Evolutionary conservation across 116 monocot species (phyloP), one percentile per base, ranked within the genome.

Genomic region (Trichopus zeylanicus): DNA sequence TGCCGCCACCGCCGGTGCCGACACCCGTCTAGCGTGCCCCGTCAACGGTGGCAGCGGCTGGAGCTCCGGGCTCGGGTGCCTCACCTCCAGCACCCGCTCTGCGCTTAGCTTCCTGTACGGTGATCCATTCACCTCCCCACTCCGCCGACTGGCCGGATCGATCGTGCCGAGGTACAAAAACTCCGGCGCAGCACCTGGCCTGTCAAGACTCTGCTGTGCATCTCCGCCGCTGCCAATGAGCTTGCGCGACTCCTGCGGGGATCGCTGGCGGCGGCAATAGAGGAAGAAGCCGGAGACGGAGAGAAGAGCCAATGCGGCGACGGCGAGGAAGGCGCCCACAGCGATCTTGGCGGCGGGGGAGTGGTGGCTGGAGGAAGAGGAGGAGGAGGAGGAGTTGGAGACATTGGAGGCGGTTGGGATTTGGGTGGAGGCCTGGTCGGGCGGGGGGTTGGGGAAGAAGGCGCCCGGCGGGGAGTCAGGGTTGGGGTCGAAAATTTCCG

Each of bases 91-190:
- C 19, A 31, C 60, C 58, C 79, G 25, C 34, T 70, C 81, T 34
- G 78, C 68, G 19, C 78, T 48, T 3, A 81, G 72, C 76, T 81
- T 95, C 71, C 76, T 67, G 67, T 81, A 73, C 5, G 94, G 78
- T 30, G 93, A 86, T n/a, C 56, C 74, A 37, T 56, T 65, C 4
- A 28, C 55, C 26, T 60, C 59, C 31, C 19, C 63, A 12, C 26
- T 62, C 22, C 61, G 61, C 59, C 67, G 31, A 24, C 46, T 49
- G 12, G 46, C 33, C 25, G 85, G 75, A 59, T 80, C 87, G 32
- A 88, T 31, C 22, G 92, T 92, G n/a, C 92, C 92, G 26, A 88
- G 63, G 52, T 92, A 92, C 6, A 87, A 69, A 22, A 84, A 65
- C 5, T 80, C 84, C 3, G 38, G 53, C 46, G 46, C 49, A 3